phyloP scores from a whole-genome alignment of 177 flowering plant genomes.

The Vitis hybrid region DNA sequence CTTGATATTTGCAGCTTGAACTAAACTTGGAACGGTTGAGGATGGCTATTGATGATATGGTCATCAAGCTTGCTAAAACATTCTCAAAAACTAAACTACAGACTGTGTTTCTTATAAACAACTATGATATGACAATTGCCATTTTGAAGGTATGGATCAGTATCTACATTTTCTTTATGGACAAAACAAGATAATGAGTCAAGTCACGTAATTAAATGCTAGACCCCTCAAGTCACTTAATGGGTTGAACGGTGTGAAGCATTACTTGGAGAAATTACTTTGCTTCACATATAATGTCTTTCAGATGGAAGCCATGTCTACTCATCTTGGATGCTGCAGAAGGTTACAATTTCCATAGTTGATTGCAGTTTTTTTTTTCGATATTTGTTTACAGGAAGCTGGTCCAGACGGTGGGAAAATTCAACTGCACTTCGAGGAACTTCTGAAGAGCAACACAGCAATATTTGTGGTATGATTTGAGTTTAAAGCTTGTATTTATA shows the following conservation, averaged over 20 bases:
- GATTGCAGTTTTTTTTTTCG: background rate
- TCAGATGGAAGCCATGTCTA: background rate
- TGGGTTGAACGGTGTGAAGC: background rate
- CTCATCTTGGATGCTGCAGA: background rate
- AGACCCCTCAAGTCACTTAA: background rate
- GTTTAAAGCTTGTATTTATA: background rate
- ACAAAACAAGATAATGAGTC: background rate
- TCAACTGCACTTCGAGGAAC: conserved; percentile 85
- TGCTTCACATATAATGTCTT: background rate
- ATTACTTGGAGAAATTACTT: background rate
- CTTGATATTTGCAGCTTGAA: conserved; percentile 66
- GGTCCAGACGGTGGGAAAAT: conserved; percentile 90
- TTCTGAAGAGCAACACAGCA: conserved; percentile 82
- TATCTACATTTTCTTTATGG: conserved; percentile 1
- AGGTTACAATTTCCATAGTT: background rate
- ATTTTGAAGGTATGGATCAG: conserved; percentile 69
- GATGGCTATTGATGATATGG: conserved; percentile 94
- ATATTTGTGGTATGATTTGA: conserved; percentile 68
- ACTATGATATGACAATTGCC: conserved; percentile 93
- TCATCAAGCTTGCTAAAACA: conserved; percentile 71
- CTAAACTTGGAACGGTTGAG: conserved; percentile 87
- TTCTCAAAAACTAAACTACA: conserved; percentile 75
- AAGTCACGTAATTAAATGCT: background rate
- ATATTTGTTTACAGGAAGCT: conserved; percentile 70
- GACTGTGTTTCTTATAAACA: conserved; percentile 93